Percentiles rank a stretch among this genome's conserved stretches.
Conservation (phyloP, 2,329 filamentous ascomycete species). For the Fusarium keratoplasticum region DNA sequence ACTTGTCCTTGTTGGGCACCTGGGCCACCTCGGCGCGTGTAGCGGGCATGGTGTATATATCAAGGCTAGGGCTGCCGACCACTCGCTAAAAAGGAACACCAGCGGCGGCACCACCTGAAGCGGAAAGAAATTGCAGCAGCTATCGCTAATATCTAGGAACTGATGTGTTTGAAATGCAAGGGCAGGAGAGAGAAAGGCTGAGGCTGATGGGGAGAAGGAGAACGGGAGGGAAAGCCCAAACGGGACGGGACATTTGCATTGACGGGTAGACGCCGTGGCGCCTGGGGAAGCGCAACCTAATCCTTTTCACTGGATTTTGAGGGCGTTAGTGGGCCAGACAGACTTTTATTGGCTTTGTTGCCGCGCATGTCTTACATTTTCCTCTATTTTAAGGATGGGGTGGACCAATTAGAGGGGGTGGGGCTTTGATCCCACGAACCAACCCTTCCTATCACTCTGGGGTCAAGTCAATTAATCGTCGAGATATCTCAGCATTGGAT, state of each 20-base stretch:
- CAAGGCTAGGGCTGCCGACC: slow-evolving; percentile 1
- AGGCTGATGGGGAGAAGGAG: not conserved
- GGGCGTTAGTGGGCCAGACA: not conserved
- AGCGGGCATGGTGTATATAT: slow-evolving; percentile 15
- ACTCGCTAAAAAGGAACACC: not conserved
- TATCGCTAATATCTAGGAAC: not conserved
- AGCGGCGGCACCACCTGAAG: not conserved
- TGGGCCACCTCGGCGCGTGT: slow-evolving; percentile 3
- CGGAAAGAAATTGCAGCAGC: not conserved
- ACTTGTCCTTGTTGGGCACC: slow-evolving; percentile 10
- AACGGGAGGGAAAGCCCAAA: not conserved
- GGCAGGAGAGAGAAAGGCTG: not conserved
- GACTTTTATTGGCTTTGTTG: slow-evolving; percentile 10
- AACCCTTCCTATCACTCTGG: not conserved
- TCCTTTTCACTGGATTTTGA: not conserved
- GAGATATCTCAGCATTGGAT: not conserved
- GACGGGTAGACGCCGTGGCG: not conserved
- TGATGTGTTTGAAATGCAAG: not conserved
- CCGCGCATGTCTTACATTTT: slow-evolving; percentile 18
- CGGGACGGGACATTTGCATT: not conserved
- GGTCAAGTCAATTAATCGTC: not conserved
- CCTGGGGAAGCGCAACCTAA: not conserved
- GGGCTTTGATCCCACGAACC: not conserved
- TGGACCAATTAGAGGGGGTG: not conserved
- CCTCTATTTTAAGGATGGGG: not conserved